Evolutionary conservation across 768 basidiomycete species (phyloP).

Genomic region (Obba rivulosa): DNA sequence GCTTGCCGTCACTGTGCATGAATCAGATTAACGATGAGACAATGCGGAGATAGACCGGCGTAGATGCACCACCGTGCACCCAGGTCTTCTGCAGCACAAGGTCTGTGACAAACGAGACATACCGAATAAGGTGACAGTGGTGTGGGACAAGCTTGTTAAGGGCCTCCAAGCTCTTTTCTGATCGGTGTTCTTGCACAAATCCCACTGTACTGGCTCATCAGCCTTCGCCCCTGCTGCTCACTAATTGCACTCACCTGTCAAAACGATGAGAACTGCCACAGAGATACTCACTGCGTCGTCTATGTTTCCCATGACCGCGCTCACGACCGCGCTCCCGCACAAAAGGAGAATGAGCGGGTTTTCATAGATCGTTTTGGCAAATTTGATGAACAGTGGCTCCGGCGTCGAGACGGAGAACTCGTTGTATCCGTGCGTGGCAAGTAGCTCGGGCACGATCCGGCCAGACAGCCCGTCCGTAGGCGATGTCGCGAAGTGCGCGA

Average conservation of each 20-base stretch:
- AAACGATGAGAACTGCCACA: slow-evolving; percentile 85
- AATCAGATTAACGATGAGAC: slow-evolving; percentile 6
- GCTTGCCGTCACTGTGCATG: slow-evolving; percentile 46
- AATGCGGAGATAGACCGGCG: no score
- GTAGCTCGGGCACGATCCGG: slow-evolving; percentile 56
- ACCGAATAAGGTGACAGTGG: slow-evolving; percentile 86
- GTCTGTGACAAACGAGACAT: slow-evolving; percentile 3
- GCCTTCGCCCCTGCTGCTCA: neutral
- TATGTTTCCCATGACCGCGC: slow-evolving; percentile 89
- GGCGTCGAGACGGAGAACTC: slow-evolving; percentile 85
- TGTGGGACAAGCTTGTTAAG: slow-evolving; percentile 96
- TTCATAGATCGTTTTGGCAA: slow-evolving; percentile 93
- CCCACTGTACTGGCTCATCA: slow-evolving; percentile 50
- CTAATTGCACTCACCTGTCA: slow-evolving; percentile 61
- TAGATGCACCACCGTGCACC: no score
- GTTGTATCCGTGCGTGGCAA: slow-evolving; percentile 78
- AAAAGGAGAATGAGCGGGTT: slow-evolving; percentile 87
- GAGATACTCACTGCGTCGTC: slow-evolving; percentile 94
- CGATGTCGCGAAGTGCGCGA: slow-evolving; percentile 66
- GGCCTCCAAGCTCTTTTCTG: slow-evolving; percentile 91
- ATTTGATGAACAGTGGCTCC: slow-evolving; percentile 80
- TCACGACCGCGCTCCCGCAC: slow-evolving; percentile 85
- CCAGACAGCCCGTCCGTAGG: slow-evolving; percentile 55
- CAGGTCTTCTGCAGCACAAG: no score
- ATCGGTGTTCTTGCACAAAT: slow-evolving; percentile 92